These are phyloP conservation scores for Colletotrichum sojae DNA, from an alignment of 2,329 filamentous ascomycete genomes.

Conservation along the genomic window DNA sequence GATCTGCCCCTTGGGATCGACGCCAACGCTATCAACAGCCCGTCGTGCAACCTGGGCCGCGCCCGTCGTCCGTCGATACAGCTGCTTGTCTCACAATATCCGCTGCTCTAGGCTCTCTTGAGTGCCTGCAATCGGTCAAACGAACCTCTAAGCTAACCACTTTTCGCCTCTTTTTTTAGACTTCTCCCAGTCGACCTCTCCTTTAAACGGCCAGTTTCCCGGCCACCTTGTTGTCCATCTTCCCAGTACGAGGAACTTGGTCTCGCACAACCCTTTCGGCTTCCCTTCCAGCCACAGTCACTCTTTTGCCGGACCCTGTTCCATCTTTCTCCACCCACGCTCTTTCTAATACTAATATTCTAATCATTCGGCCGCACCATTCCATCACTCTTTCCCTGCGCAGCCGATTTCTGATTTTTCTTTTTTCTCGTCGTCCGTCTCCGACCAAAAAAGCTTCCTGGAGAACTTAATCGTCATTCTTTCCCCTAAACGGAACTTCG, in stretches of 20 bases:
- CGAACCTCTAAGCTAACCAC: constrained; percentile 51
- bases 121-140: constrained; percentile 41
- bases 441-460: constrained; percentile 43
- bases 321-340: constrained; percentile 39
- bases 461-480: constrained; percentile 51
- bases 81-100: constrained; percentile 30
- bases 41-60: constrained; percentile 45
- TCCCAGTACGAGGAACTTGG: constrained; percentile 46
- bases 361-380: constrained; percentile 42
- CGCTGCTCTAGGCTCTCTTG: constrained; percentile 34
- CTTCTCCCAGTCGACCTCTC: constrained; percentile 59
- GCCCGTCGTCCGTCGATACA: constrained; percentile 26
- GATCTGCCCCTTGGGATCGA: constrained; percentile 37
- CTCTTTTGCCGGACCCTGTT: constrained; percentile 63
- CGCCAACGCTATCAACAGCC: constrained; percentile 40
- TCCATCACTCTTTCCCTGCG: constrained; percentile 38
- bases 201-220: constrained; percentile 63
- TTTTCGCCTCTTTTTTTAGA: constrained; percentile 54
- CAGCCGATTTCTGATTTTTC: constrained; percentile 29
- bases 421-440: constrained; percentile 30
- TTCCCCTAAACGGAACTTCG: constrained; percentile 59
- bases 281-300: constrained; percentile 67
- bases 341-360: constrained; percentile 46
- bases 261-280: constrained; percentile 59
- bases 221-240: constrained; percentile 54